Conservation (phyloP, 2,329 filamentous ascomycete species). For the Aureobasidium sp. region DNA sequence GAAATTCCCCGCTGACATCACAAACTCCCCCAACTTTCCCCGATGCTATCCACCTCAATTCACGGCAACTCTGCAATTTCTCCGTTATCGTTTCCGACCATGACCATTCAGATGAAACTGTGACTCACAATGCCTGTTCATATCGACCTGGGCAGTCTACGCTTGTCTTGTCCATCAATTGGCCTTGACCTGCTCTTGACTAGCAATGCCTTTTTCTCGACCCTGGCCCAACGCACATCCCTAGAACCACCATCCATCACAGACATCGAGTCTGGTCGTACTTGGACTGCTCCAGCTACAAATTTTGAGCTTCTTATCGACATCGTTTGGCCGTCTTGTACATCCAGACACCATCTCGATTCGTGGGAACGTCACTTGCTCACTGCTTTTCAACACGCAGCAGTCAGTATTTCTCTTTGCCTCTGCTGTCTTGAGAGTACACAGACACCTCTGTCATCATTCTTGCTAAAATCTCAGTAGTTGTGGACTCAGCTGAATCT, state of each 20-base stretch:
- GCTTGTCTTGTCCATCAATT: slow-evolving; percentile 6
- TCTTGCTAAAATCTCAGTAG: background rate
- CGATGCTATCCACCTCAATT: background rate
- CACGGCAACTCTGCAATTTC: background rate
- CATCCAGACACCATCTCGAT: background rate
- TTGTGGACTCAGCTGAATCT: slow-evolving; percentile 32
- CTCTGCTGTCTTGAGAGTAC: background rate
- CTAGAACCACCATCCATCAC: background rate
- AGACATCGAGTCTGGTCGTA: background rate
- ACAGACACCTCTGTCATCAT: background rate
- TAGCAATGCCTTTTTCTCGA: background rate
- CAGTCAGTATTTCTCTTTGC: slow-evolving; percentile 1
- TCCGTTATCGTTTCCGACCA: background rate
- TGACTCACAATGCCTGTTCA: background rate
- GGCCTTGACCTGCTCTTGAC: background rate
- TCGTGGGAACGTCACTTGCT: background rate
- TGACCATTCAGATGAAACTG: background rate
- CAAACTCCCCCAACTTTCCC: background rate
- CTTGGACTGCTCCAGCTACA: background rate
- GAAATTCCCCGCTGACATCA: slow-evolving; percentile 15
- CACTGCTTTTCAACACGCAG: background rate
- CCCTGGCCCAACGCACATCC: background rate
- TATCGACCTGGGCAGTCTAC: background rate
- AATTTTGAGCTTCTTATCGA: background rate
- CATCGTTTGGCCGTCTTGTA: background rate